These are phyloP conservation scores for Phaffia tasmanica DNA, from an alignment of 768 basidiomycete species.

Conservation along the genomic window DNA sequence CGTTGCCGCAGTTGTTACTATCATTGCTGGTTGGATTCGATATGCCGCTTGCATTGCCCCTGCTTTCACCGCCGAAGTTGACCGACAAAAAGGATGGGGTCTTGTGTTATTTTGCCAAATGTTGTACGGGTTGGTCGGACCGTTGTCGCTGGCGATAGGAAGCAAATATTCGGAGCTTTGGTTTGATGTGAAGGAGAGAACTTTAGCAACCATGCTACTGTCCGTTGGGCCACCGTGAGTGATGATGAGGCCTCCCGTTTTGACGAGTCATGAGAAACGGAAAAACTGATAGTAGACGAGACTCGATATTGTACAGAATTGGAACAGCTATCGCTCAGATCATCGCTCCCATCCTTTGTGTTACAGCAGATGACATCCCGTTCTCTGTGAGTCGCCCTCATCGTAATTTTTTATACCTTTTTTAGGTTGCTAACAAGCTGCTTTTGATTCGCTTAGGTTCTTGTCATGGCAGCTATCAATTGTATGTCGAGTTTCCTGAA, in stretches of 20 bases:
- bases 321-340: constrained; percentile 65
- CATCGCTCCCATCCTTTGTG: constrained; percentile 50
- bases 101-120: constrained; percentile 62
- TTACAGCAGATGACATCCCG: neutral
- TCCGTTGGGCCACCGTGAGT: constrained; percentile 36
- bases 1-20: constrained; percentile 1
- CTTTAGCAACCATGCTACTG: constrained; percentile 61
- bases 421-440: neutral
- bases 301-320: constrained; percentile 37
- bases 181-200: constrained; percentile 66
- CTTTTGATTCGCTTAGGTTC: constrained; percentile 1
- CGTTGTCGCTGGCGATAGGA: constrained; percentile 46
- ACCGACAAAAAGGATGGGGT: constrained; percentile 42
- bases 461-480: constrained; percentile 8
- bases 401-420: neutral
- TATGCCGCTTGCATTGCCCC: constrained; percentile 52
- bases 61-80: constrained; percentile 45
- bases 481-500: too few species aligned
- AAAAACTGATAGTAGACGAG: too few species aligned
- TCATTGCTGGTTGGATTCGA: constrained; percentile 52
- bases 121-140: constrained; percentile 2
- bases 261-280: too few species aligned
- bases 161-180: constrained; percentile 73
- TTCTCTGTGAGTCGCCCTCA: constrained; percentile 1
- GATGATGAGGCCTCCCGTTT: neutral